Evolutionary conservation across 305 asterid species (phyloP), one percentile per base, ranked within the genome.

Genomic region (Fraxinus angustifolia): DNA sequence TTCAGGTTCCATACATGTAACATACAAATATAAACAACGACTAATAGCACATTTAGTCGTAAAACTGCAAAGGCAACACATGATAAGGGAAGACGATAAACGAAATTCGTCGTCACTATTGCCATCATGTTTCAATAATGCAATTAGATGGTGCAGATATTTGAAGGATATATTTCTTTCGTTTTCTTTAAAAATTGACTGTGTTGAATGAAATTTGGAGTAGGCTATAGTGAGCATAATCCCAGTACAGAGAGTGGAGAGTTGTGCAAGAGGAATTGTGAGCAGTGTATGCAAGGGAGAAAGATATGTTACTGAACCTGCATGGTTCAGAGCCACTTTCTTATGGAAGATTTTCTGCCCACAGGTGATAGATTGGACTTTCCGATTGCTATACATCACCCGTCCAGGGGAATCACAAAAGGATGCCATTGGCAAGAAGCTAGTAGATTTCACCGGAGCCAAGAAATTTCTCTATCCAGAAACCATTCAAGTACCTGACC

Each of bases 261-360:
- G 86, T 4, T 90, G 94, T 6, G 96, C 97, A 0, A 87, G 76
- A 87, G 85, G 90, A n/a, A 93, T 95, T 0, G 92, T 93, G 2
- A 80, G 83, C 74, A 80, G 92, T 0, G 95, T 92, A 0, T 30
- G 90, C 35, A 85, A 96, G 0, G 95, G 98, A 3, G 94, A 93
- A 34, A 80, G 92, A 53, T 88, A 89, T 56, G 80, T 95, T 35
- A 95, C 97, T 0, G 93, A 87, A 58, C 99, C 97, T 0, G 72
- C 86, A 0, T 93, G 98, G 98, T 80, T 90, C 80, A 89, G 77
- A 80, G 79, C 81, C 23, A 89, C 91, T 0, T 86, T 85, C 76
- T 12, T 87, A 14, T 87, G 94, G 97, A 91, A 85, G 84, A 73
- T 84, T 34, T 81, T 95, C 74, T 85, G 82, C 80, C 97, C 98